Evolutionary conservation across 495 filamentous ascomycete species (phyloP).

Genomic region (Bombardia bombarda): DNA sequence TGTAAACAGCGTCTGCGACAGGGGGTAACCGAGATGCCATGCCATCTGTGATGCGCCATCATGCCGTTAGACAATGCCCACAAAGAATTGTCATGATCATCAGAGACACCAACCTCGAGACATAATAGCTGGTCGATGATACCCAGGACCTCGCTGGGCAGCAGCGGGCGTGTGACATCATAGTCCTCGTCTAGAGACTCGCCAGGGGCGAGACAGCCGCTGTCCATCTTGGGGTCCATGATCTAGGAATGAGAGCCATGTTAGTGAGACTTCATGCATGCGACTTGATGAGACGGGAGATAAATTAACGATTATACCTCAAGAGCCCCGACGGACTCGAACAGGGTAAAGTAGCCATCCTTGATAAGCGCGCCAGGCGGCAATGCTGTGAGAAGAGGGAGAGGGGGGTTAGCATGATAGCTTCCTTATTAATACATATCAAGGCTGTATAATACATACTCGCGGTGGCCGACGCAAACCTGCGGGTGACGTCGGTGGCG

Average conservation of each 20-base stretch:
- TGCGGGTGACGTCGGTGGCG: constrained; percentile 67
- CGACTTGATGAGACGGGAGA: background rate
- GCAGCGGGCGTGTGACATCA: constrained; percentile 60
- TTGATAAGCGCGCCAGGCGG: constrained; percentile 77
- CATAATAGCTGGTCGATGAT: constrained; percentile 92
- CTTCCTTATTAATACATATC: no score
- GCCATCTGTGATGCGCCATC: constrained; percentile 87
- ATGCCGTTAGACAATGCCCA: no score
- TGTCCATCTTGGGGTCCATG: constrained; percentile 99
- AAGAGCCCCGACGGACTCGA: constrained; percentile 87
- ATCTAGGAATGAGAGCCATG: constrained; percentile 48
- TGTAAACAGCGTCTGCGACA: constrained; percentile 93
- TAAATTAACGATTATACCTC: constrained; percentile 54
- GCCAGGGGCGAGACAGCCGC: constrained; percentile 66
- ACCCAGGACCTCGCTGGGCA: constrained; percentile 75
- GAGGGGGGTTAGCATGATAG: background rate
- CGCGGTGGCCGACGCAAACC: constrained; percentile 61
- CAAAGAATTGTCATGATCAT: no score
- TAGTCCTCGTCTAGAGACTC: constrained; percentile 82
- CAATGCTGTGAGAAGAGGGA: constrained; percentile 46
- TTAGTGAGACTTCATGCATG: background rate
- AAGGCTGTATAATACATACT: constrained; percentile 48
- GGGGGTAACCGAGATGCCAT: constrained; percentile 90
- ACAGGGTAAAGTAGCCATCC: constrained; percentile 88
- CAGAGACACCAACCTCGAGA: constrained; percentile 56